Conservation (phyloP, 148 eudicot genomes). For the Dianthus caryophyllus region DNA sequence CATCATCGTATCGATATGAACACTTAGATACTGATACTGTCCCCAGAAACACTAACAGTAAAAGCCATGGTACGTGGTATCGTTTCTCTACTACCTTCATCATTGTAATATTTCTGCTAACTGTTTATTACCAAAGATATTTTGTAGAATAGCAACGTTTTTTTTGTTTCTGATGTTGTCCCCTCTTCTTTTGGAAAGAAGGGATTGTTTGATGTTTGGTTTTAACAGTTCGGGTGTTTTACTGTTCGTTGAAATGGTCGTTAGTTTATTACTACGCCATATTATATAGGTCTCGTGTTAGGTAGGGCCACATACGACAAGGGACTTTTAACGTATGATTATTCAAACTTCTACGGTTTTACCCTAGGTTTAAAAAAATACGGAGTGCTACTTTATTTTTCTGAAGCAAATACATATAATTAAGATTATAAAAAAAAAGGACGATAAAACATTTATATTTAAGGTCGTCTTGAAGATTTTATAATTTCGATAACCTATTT, state of each 20-base stretch:
- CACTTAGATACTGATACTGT: constrained; percentile 16
- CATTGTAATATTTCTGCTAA: not conserved
- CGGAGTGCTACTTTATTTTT: no score
- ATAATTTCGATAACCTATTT: no score
- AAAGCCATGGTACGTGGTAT: constrained; percentile 15
- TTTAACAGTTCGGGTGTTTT: constrained; percentile 18
- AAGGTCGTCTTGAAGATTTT: no score
- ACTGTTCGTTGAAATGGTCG: constrained; percentile 19
- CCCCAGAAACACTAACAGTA: constrained; percentile 28
- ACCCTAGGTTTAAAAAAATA: constrained; percentile 13
- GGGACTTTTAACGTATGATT: not conserved
- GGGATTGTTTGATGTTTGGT: constrained; percentile 9
- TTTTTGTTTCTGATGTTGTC: not conserved
- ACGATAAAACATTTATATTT: no score
- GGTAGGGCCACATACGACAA: not conserved
- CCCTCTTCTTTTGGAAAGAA: constrained; percentile 1
- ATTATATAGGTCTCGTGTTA: not conserved
- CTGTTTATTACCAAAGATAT: not conserved
- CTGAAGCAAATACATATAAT: no score
- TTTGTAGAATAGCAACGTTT: not conserved
- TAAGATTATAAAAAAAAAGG: no score
- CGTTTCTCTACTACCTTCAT: constrained; percentile 25
- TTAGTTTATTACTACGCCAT: constrained; percentile 9
- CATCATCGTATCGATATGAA: constrained; percentile 29
- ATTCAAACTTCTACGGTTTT: not conserved